Conservation (phyloP, 345 rosid genomes). For the Boechera divaricarpa region DNA sequence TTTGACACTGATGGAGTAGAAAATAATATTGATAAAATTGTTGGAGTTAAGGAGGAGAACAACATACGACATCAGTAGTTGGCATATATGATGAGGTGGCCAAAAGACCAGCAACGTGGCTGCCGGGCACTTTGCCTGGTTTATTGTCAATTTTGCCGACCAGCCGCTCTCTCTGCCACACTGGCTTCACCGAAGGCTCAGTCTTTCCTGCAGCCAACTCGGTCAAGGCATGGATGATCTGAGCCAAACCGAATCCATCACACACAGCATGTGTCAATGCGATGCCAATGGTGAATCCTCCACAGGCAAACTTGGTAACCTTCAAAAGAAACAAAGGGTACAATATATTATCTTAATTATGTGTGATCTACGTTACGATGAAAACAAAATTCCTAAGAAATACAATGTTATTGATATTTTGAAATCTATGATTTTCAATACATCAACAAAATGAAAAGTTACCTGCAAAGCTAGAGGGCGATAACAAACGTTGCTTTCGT, state of each 20-base stretch:
- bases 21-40: too few species aligned
- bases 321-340: background rate
- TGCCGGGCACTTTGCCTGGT: background rate
- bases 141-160: constrained; percentile 16
- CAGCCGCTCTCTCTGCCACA: constrained; percentile 55
- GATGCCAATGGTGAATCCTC: constrained; percentile 57
- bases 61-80: constrained; percentile 7
- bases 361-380: too few species aligned
- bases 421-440: background rate
- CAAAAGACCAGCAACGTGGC: background rate
- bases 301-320: constrained; percentile 52
- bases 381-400: too few species aligned
- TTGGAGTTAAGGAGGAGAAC: too few species aligned
- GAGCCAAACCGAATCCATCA: constrained; percentile 60
- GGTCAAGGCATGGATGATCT: constrained; percentile 46
- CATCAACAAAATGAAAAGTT: constrained; percentile 3
- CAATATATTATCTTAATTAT: background rate
- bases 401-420: background rate
- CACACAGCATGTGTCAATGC: constrained; percentile 51
- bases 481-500: constrained; percentile 30
- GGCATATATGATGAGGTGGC: constrained; percentile 42
- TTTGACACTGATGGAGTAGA: too few species aligned
- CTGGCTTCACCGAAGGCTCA: constrained; percentile 50
- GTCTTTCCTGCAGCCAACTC: constrained; percentile 49
- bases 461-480: constrained; percentile 53